Percentiles rank a stretch among this genome's conserved stretches.
Conservation (phyloP, 2,329 filamentous ascomycete species). For the Ascochyta koolunga region DNA sequence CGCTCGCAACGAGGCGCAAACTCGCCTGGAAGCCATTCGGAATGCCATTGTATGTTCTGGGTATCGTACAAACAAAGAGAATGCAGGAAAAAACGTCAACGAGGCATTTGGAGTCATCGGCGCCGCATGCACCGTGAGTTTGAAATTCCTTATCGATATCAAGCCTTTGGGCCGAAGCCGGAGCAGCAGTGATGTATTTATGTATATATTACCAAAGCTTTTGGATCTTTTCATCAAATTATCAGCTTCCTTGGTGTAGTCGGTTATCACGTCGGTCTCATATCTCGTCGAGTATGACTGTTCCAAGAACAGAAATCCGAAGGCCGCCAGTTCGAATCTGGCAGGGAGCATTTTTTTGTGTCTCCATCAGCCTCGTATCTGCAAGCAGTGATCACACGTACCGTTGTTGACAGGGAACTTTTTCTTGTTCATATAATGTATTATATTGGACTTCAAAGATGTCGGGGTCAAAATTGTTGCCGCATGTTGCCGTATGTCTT, state of each 20-base stretch:
- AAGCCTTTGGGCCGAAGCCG: slow-evolving; percentile 27
- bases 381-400: too few species aligned
- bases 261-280: slow-evolving; percentile 42
- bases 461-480: too few species aligned
- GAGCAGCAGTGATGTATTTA: too few species aligned
- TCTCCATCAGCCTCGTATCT: background rate
- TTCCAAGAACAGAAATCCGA: slow-evolving; percentile 32
- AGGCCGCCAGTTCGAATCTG: slow-evolving; percentile 40
- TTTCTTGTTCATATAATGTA: background rate
- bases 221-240: background rate
- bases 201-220: background rate
- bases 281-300: slow-evolving; percentile 32
- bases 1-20: slow-evolving; percentile 35
- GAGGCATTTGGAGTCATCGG: slow-evolving; percentile 21
- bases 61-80: slow-evolving; percentile 11
- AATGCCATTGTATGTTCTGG: slow-evolving; percentile 36
- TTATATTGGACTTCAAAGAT: too few species aligned
- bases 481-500: too few species aligned
- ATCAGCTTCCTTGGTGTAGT: slow-evolving; percentile 36
- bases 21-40: slow-evolving; percentile 35
- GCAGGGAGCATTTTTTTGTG: slow-evolving; percentile 20
- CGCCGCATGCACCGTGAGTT: slow-evolving; percentile 26
- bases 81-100: slow-evolving; percentile 8
- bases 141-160: slow-evolving; percentile 18
- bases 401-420: background rate